Base-by-base conservation (phyloP, 177 flowering plant species). In the Vitis hybrid region DNA sequence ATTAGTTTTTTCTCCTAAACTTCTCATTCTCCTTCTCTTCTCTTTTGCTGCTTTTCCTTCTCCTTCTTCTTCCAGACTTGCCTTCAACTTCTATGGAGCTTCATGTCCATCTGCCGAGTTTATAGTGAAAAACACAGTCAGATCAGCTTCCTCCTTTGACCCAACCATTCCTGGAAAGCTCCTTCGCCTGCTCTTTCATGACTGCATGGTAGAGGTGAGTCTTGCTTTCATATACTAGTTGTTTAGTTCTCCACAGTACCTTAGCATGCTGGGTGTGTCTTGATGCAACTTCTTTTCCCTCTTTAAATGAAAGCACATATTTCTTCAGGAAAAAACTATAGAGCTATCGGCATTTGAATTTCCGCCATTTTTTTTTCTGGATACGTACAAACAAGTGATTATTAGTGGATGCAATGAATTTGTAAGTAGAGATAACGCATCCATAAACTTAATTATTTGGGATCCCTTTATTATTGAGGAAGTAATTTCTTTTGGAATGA, bases 181-280 rank as follows among this genome's bases (percentile, higher is more conserved):
- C 61, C 87, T 92, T 13, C 89, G 93, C 57, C 72, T 90, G 65
- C 69, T 90, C 21, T 92, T 92, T 71, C 97, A 90, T 78, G 97
- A 92, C 77, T 90, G 97, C 82, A 85, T 92, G 68, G 91, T 92
- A 9, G 88, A 90, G 91, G 97, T 91, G 10, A 80, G 69, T 65
- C 57, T 19, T 26, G 13, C 12, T n/a, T 45, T 60, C 40, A 8
- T 58, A 14, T 61, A 26, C 30, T 60, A 32, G 17, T 7, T 57
- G 49, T 19, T 18, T 78, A 26, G 8, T 18, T 8, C 3, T 13
- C 19, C 26, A 21, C 10, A 10, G 10, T 10, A 9, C 19, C 15
- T 23, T 7, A 18, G 15, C 26, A 18, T 18, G 26, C 14, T 60
- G 8, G 45, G 8, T 13, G 10, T 11, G 19, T 18, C 34, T 60